Base-by-base conservation (phyloP, 768 basidiomycete species). In the Aureoboletus auriporus region DNA sequence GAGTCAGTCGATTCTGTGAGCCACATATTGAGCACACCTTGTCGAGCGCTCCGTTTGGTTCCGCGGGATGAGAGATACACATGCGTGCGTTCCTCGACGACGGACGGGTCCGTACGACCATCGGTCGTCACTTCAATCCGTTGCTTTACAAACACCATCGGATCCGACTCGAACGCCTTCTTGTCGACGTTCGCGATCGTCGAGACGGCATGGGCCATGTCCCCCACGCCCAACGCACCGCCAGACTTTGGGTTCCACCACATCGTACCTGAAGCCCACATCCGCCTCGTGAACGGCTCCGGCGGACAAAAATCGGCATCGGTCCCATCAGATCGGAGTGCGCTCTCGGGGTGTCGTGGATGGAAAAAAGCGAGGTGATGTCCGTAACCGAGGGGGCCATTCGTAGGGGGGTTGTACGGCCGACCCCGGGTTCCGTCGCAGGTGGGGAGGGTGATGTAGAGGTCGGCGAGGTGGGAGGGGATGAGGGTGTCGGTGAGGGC, bases 351-450 rank as follows among this genome's bases (percentile, higher is more conserved):
- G 31, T 74, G 75, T 29, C 79, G 76, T 4, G 79, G 77, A 47
- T 87, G 84, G 67, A 89, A 89, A 71, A 88, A 89, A 11, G 73
- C 82, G 20, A 89, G 75, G 55, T 87, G 84, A 57, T 86, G 84
- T 6, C 85, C 87, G 51, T 75, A 79, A 6, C 70, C 73, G 27
- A 88, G 67, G 3, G 75, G 68, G 6, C 74, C 71, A 2, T 56
- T 55, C 39, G 60, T 52, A 39, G 82, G 83, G 16, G 67, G 65
- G 14, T 59, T 50, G 54, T 70, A 78, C 8, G 64, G 51, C n/a
- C 67, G 69, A 26, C 60, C 65, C 1, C 69, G 69, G 6, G 75
- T 73, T 10, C 83, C 82, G 55, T 86, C 83, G 56, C 84, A 80
- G 6, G 86, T 86, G 3, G 86, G 84, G n/a, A 87, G 71, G 23